A percentile compares a stretch with the other conserved stretches of the same genome.
Conservation (phyloP, 2,329 filamentous ascomycete species). For the Cytospora schulzeri region DNA sequence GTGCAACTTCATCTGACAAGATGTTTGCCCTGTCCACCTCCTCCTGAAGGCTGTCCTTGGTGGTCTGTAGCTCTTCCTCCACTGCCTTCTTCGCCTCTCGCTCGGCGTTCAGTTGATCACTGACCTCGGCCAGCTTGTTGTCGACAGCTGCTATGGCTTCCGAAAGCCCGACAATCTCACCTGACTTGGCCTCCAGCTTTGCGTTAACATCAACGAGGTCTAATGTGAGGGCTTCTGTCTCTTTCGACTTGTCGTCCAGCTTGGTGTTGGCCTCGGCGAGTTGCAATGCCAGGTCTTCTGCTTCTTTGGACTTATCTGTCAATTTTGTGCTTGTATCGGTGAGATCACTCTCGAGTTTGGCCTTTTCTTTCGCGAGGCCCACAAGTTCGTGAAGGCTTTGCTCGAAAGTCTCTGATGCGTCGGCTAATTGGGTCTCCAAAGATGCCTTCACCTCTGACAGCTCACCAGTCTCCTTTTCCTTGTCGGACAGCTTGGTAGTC, state of each 20-base stretch:
- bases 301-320: constrained; percentile 4
- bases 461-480: background rate
- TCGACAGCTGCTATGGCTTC: constrained; percentile 11
- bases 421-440: background rate
- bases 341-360: background rate
- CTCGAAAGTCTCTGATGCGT: background rate
- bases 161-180: background rate
- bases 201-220: constrained; percentile 8
- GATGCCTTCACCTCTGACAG: background rate
- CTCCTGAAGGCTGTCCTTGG: constrained; percentile 32
- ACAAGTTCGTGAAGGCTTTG: background rate
- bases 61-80: constrained; percentile 25
- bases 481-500: background rate
- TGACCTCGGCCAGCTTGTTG: constrained; percentile 2
- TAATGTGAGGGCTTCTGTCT: background rate
- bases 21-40: constrained; percentile 32
- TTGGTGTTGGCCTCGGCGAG: constrained; percentile 10
- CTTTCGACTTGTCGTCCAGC: background rate
- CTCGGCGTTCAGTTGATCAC: background rate
- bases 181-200: constrained; percentile 1
- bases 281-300: constrained; percentile 1
- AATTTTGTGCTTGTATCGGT: background rate
- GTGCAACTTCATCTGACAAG: constrained; percentile 30
- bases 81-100: background rate
- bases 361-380: background rate